Evolutionary conservation across 148 eudicot species (phyloP), one percentile per base, ranked within the genome.

Genomic region (Fagopyrum homotropicum): DNA sequence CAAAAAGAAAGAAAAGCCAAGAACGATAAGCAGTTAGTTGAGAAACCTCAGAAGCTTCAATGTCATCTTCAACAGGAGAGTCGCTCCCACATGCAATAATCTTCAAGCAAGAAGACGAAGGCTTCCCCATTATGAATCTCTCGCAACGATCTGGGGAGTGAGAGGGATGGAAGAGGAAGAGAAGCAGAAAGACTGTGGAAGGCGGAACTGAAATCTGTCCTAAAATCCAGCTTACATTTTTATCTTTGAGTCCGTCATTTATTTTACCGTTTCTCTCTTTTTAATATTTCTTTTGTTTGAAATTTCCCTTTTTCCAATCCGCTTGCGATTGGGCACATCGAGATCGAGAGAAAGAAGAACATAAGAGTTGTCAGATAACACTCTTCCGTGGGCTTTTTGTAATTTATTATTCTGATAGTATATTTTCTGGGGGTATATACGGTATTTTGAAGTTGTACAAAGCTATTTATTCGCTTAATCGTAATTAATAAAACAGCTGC

Each of bases 51-150:
- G 88, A 19, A 78, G 85, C 54, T 74, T 52, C 70, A 55, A 30
- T 35, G 26, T 56, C 90, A 72, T 87, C 94, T 47, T 78, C 78
- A 16, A 82, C 95, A 56, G 84, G 81, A 22, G 94, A 64, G 55
- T 88, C 85, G 72, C 86, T 69, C 64, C 89, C 93, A 56, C 98
- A 94, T 15, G 90, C 75, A 59, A 94, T 88, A 80, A 94, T 83
- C 88, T 90, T 94, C 77, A 94, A 87, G 83, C 98, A 94, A 2
- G 94, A 87, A 17, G 83, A 75, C 50, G 81, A 69, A 10, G 78
- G 76, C 57, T 43, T 75, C 56, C 79, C 82, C 83, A 76, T 82
- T 60, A 19, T 45, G 54, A 7, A 9, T 22, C 54, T 15, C 7
- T 72, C 15, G 51, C 29, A 6, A 46, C 54, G 40, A 4, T 45